Conservation (phyloP, 768 basidiomycete species). For the Mycena albidolilacea region DNA sequence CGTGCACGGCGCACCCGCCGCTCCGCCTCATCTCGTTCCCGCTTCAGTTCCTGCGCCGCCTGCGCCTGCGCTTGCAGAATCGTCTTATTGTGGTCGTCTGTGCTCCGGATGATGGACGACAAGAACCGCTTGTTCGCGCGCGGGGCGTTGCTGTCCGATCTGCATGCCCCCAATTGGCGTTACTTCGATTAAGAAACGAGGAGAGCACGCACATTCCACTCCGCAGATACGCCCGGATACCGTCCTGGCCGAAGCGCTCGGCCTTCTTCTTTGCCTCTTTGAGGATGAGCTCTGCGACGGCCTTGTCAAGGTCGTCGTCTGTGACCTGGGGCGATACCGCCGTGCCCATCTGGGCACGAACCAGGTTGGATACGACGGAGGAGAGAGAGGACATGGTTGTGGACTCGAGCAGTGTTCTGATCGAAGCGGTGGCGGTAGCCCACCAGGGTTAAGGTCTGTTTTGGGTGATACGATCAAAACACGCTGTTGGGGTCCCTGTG, state of each 20-base stretch:
- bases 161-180: slow-evolving; percentile 42
- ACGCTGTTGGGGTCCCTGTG: too few relatives aligned
- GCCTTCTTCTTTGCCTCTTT: slow-evolving; percentile 95
- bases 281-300: slow-evolving; percentile 93
- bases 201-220: slow-evolving; percentile 59
- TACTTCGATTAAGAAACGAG: neutral
- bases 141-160: slow-evolving; percentile 80
- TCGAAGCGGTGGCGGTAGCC: neutral
- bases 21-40: slow-evolving; percentile 76
- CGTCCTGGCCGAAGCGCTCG: slow-evolving; percentile 80
- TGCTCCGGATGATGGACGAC: slow-evolving; percentile 89
- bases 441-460: too few relatives aligned
- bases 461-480: too few relatives aligned
- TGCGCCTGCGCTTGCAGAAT: slow-evolving; percentile 80
- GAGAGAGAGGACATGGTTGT: slow-evolving; percentile 69
- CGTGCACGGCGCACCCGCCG: slow-evolving; percentile 72
- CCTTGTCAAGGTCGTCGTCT: slow-evolving; percentile 91
- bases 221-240: slow-evolving; percentile 84
- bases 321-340: slow-evolving; percentile 70
- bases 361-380: slow-evolving; percentile 86
- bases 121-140: slow-evolving; percentile 88
- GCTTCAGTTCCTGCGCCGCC: slow-evolving; percentile 82
- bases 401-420: neutral
- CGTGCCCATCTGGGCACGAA: slow-evolving; percentile 83
- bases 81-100: slow-evolving; percentile 96